Conservation (phyloP, 495 filamentous ascomycete species). For the Parathielavia hyrcaniae region DNA sequence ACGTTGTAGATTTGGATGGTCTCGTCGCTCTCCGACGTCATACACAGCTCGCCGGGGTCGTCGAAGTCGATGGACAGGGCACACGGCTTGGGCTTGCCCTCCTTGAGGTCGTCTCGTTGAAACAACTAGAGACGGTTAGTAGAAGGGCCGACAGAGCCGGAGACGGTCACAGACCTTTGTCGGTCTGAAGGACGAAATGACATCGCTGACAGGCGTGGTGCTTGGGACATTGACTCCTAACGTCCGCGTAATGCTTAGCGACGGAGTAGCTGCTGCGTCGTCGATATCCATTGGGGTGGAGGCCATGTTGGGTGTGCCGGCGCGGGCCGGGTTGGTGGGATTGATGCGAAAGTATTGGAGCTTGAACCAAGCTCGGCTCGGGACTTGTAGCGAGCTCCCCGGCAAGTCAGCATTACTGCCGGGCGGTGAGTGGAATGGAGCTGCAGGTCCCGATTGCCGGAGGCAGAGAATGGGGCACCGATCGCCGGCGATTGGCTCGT, state of each 20-base stretch:
- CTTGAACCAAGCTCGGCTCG: not conserved
- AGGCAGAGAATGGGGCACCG: conserved; percentile 1
- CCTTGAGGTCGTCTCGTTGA: conserved; percentile 40
- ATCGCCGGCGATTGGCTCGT: conserved; percentile 12
- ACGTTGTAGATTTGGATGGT: conserved; percentile 92
- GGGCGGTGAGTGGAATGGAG: conserved; percentile 11
- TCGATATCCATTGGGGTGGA: conserved; percentile 52
- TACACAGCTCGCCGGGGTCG: conserved; percentile 81
- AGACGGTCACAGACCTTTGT: conserved; percentile 41
- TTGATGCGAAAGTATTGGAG: not conserved
- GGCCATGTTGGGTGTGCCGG: conserved; percentile 33
- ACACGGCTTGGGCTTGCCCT: conserved; percentile 35
- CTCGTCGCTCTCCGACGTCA: conserved; percentile 83
- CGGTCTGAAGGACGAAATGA: conserved; percentile 44
- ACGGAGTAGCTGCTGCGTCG: conserved; percentile 34
- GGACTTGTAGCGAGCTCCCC: not conserved
- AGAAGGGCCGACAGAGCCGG: conserved; percentile 7
- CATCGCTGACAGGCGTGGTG: conserved; percentile 42
- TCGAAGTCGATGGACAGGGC: conserved; percentile 85
- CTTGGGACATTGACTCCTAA: conserved; percentile 28
- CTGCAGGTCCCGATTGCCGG: conserved; percentile 5
- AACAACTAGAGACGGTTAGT: conserved; percentile 35
- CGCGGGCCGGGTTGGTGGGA: not conserved
- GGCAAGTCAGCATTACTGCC: conserved; percentile 10
- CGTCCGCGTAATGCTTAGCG: conserved; percentile 38